A percentile compares a stretch with the other conserved stretches of the same genome.
Conservation (phyloP, 441 rosid species). For the Mallotus japonicus region DNA sequence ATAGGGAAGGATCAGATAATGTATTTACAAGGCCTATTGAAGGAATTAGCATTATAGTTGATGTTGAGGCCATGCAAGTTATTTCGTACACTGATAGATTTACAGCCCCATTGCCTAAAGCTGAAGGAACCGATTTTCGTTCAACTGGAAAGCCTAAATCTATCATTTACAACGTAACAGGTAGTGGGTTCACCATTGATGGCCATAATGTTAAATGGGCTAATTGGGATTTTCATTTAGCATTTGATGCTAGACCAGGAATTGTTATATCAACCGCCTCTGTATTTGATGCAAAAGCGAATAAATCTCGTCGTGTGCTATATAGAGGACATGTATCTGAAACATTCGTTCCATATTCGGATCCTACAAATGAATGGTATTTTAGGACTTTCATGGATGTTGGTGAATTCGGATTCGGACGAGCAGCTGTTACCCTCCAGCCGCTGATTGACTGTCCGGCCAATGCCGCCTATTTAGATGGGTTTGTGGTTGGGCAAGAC, state of each 20-base stretch:
- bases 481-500: constrained; percentile 56
- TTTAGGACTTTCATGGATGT: constrained; percentile 73
- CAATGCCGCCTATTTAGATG: constrained; percentile 55
- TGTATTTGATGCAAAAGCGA: constrained; percentile 38
- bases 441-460: constrained; percentile 60
- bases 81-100: constrained; percentile 49
- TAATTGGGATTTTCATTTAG: constrained; percentile 71
- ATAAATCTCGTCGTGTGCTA: constrained; percentile 45
- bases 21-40: constrained; percentile 76
- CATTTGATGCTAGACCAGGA: constrained; percentile 65
- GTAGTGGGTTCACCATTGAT: constrained; percentile 38
- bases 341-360: constrained; percentile 84
- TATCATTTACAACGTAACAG: constrained; percentile 38
- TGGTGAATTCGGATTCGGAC: constrained; percentile 79
- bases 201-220: constrained; percentile 58
- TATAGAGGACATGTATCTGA: constrained; percentile 75
- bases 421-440: constrained; percentile 51
- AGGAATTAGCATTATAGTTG: constrained; percentile 59
- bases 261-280: constrained; percentile 60
- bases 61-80: constrained; percentile 66
- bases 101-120: constrained; percentile 48
- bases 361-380: constrained; percentile 79
- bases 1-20: constrained; percentile 60
- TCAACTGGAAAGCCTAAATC: constrained; percentile 31
- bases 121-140: constrained; percentile 61